Evolutionary conservation across 78 protist genomes (phyloP).

Genomic region (Trichosphaerium sp.): DNA sequence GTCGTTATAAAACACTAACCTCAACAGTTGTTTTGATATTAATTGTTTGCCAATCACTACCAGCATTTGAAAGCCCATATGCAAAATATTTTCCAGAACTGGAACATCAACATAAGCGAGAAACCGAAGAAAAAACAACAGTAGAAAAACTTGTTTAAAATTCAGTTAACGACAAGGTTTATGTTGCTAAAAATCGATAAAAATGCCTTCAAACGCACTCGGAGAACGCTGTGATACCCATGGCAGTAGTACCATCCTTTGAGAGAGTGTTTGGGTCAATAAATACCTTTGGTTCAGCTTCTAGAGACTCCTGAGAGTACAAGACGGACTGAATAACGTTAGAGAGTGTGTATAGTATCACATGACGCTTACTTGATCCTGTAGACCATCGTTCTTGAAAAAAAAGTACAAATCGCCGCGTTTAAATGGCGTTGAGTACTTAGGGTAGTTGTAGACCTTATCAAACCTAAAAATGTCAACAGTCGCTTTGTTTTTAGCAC

Average conservation of each 20-base stretch:
- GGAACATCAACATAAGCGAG: no score
- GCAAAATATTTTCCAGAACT: constrained; percentile 33
- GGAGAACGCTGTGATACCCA: not conserved
- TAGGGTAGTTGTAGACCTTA: not conserved
- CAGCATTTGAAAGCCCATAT: constrained; percentile 33
- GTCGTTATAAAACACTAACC: not conserved
- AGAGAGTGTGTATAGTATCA: not conserved
- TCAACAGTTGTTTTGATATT: constrained; percentile 6
- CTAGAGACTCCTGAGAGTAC: not conserved
- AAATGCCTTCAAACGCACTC: no score
- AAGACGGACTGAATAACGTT: not conserved
- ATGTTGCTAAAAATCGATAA: no score
- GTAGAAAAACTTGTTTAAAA: no score
- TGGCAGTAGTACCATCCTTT: constrained; percentile 36
- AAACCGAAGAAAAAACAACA: no score
- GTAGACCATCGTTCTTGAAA: constrained; percentile 41
- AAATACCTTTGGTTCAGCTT: not conserved
- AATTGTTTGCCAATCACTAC: constrained; percentile 70
- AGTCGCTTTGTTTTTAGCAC: not conserved
- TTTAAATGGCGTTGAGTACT: constrained; percentile 3
- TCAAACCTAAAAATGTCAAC: not conserved
- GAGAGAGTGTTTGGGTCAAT: constrained; percentile 42
- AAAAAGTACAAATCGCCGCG: not conserved
- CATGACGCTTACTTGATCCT: constrained; percentile 1
- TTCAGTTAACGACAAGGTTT: no score